Percentiles rank a stretch among this genome's conserved stretches.
Evolutionary conservation across 2,329 filamentous ascomycete genomes (phyloP).

Genomic region (Myriangium duriaei): DNA sequence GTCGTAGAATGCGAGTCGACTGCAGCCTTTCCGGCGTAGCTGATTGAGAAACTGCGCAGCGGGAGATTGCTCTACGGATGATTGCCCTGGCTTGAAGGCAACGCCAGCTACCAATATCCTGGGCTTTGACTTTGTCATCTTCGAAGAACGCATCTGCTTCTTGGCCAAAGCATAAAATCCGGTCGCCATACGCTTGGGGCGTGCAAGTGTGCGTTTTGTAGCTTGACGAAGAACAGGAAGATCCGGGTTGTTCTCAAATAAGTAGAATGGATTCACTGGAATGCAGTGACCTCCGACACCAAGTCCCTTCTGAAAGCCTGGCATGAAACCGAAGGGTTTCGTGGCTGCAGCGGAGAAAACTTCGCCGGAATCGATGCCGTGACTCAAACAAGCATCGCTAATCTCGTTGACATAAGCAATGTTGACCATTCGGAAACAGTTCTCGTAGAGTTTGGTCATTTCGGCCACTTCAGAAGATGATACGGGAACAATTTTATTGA

Average conservation of each 20-base stretch:
- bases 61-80: constrained; percentile 14
- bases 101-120: constrained; percentile 14
- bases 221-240: constrained; percentile 37
- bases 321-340: constrained; percentile 36
- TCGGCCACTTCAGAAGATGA: constrained; percentile 43
- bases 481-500: constrained; percentile 37
- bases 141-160: constrained; percentile 10
- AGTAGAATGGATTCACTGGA: constrained; percentile 43
- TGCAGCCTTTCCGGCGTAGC: constrained; percentile 11
- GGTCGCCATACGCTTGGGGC: constrained; percentile 23
- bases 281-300: constrained; percentile 47
- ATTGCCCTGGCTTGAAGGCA: constrained; percentile 15
- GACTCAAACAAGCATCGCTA: constrained; percentile 12
- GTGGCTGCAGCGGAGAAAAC: constrained; percentile 13
- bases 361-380: constrained; percentile 14
- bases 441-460: constrained; percentile 48
- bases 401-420: constrained; percentile 16
- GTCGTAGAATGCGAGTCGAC: constrained; percentile 13
- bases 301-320: constrained; percentile 33
- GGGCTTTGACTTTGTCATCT: constrained; percentile 6
- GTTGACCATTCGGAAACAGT: constrained; percentile 33
- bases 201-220: constrained; percentile 32
- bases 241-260: constrained; percentile 32
- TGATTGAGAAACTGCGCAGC: constrained; percentile 13
- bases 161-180: constrained; percentile 6